These are phyloP conservation scores for Eucalyptus curtisii DNA, from an alignment of 345 rosid species.

Conservation along the genomic window DNA sequence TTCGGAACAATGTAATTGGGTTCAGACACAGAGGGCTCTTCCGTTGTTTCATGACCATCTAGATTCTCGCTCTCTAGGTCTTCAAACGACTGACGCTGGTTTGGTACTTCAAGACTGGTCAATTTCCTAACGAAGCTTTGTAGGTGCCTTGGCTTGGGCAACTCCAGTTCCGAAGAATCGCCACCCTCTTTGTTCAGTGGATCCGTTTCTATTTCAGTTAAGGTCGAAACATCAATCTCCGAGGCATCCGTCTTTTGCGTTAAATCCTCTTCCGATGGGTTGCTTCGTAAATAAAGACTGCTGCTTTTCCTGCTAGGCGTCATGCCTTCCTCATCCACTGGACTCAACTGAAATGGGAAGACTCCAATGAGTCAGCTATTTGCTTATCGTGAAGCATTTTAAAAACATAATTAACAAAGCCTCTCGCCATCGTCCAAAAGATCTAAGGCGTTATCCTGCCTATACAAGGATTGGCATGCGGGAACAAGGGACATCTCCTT, in stretches of 20 bases:
- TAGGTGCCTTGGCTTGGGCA: constrained; percentile 2
- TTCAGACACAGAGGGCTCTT: background rate
- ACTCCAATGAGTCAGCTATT: background rate
- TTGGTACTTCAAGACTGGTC: constrained; percentile 37
- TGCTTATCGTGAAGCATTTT: background rate
- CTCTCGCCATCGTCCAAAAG: background rate
- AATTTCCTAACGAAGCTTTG: constrained; percentile 11
- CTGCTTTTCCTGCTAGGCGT: constrained; percentile 21
- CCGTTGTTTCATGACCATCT: constrained; percentile 26
- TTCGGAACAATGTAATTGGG: background rate
- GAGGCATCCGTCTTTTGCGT: constrained; percentile 3
- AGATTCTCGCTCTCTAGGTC: constrained; percentile 3
- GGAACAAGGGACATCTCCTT: background rate
- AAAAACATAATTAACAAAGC: background rate
- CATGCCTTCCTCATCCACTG: constrained; percentile 41
- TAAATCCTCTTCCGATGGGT: constrained; percentile 52
- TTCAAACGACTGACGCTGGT: constrained; percentile 10
- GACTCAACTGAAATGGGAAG: constrained; percentile 45
- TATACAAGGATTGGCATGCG: background rate
- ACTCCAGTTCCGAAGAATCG: background rate
- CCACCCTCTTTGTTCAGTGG: constrained; percentile 13
- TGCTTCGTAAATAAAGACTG: constrained; percentile 35
- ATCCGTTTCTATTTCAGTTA: constrained; percentile 5
- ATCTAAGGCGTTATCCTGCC: background rate
- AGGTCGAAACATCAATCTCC: constrained; percentile 9